Evolutionary conservation across 768 basidiomycete genomes (phyloP).

Genomic region (Lentinula guzmanii): DNA sequence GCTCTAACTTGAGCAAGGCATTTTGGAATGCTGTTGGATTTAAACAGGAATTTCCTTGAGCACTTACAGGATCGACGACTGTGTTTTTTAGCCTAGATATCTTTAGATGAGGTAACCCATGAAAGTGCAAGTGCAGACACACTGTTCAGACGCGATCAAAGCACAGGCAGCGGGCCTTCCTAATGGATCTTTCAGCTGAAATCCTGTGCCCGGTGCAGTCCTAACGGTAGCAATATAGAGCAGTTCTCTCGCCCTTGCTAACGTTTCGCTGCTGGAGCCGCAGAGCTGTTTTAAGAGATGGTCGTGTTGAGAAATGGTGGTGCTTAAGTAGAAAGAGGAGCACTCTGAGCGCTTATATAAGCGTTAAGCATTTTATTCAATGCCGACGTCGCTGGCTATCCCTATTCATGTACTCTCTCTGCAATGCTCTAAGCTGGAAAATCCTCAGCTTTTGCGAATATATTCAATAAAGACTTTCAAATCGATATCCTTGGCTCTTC

Average conservation of each 20-base stretch:
- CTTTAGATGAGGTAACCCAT: neutral
- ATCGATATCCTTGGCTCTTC: too few relatives aligned
- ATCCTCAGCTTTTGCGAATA: too few relatives aligned
- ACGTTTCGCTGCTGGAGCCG: slow-evolving; percentile 25
- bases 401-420: too few relatives aligned
- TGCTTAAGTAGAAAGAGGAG: too few relatives aligned
- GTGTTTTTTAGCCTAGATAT: slow-evolving; percentile 9
- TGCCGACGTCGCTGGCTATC: too few relatives aligned
- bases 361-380: too few relatives aligned
- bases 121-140: slow-evolving; percentile 2
- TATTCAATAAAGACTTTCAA: too few relatives aligned
- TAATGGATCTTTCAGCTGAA: slow-evolving; percentile 29
- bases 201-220: slow-evolving; percentile 46
- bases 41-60: slow-evolving; percentile 8
- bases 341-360: neutral
- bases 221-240: slow-evolving; percentile 30
- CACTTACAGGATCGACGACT: slow-evolving; percentile 3
- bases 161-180: slow-evolving; percentile 47
- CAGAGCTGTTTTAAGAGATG: neutral
- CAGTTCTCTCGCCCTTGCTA: slow-evolving; percentile 24
- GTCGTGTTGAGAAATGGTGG: slow-evolving; percentile 3
- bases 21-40: slow-evolving; percentile 5
- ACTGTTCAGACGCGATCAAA: slow-evolving; percentile 44
- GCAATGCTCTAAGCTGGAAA: too few relatives aligned
- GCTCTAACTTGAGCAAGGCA: slow-evolving; percentile 7